Evolutionary conservation across 441 rosid genomes (phyloP).

Genomic region (Aleurites moluccanus): DNA sequence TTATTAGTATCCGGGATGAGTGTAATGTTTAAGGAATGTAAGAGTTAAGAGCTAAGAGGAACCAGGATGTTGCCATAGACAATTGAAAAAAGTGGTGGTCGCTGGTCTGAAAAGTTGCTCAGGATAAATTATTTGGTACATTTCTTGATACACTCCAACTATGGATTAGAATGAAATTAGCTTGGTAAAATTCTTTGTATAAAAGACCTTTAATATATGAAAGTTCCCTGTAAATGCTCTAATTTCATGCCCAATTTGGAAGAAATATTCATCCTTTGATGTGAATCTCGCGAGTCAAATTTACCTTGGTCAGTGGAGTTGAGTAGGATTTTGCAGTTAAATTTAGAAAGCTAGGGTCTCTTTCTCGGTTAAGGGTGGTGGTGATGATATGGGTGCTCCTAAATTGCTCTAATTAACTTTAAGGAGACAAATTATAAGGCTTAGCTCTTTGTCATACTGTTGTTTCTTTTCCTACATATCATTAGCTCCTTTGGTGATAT

Average conservation of each 20-base stretch:
- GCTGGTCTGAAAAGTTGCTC: neutral
- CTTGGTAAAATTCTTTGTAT: neutral
- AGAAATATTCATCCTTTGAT: neutral
- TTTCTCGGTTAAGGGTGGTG: neutral
- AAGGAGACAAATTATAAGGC: neutral
- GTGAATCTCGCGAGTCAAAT: neutral
- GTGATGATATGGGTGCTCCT: neutral
- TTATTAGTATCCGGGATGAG: neutral
- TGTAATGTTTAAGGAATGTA: neutral
- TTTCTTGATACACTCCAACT: neutral
- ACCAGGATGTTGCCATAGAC: neutral
- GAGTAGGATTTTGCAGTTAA: neutral
- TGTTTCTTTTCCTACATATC: neutral
- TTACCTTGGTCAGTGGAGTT: neutral
- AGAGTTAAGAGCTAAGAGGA: neutral
- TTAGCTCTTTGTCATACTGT: constrained; percentile 2
- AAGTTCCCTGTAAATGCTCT: neutral
- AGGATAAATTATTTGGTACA: neutral
- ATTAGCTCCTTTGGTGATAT: neutral
- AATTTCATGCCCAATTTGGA: neutral
- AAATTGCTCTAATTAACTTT: neutral
- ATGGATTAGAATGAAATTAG: neutral
- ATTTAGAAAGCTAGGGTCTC: neutral
- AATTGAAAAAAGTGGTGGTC: neutral
- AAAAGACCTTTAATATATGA: neutral